phyloP scores from a whole-genome alignment of 768 basidiomycete genomes.

The Neoboletus brunneissimus region DNA sequence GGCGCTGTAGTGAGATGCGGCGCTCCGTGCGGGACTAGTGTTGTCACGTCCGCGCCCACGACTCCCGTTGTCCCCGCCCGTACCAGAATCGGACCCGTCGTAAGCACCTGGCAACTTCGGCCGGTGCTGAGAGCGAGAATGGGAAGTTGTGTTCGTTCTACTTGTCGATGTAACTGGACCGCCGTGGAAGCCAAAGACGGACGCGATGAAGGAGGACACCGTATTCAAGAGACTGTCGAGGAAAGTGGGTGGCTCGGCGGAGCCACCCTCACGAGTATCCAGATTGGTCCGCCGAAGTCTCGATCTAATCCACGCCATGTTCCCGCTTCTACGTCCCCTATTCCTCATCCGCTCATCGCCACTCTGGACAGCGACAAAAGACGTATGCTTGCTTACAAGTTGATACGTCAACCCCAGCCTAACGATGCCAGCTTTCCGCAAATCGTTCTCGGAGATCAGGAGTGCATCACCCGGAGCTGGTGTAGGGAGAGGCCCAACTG shows the following conservation, averaged over 20 bases:
- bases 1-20: slow-evolving; percentile 28
- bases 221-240: slow-evolving; percentile 20
- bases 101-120: slow-evolving; percentile 22
- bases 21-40: neutral
- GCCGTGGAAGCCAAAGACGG: slow-evolving; percentile 12
- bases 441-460: slow-evolving; percentile 30
- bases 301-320: slow-evolving; percentile 15
- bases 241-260: slow-evolving; percentile 1
- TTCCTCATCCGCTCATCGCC: slow-evolving; percentile 22
- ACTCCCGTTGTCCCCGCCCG: neutral
- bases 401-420: slow-evolving; percentile 51
- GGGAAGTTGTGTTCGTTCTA: neutral
- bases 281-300: slow-evolving; percentile 7
- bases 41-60: slow-evolving; percentile 1
- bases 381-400: slow-evolving; percentile 50
- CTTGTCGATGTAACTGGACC: slow-evolving; percentile 1
- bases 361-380: slow-evolving; percentile 53
- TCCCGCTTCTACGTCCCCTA: neutral
- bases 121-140: neutral
- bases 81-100: slow-evolving; percentile 14
- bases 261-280: neutral
- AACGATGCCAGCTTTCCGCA: slow-evolving; percentile 45
- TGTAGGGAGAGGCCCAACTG: slow-evolving; percentile 32
- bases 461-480: slow-evolving; percentile 25
- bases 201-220: slow-evolving; percentile 15